These are phyloP conservation scores for Nannochloropsis salina DNA, from an alignment of 108 stramenopile species.

Conservation along the genomic window DNA sequence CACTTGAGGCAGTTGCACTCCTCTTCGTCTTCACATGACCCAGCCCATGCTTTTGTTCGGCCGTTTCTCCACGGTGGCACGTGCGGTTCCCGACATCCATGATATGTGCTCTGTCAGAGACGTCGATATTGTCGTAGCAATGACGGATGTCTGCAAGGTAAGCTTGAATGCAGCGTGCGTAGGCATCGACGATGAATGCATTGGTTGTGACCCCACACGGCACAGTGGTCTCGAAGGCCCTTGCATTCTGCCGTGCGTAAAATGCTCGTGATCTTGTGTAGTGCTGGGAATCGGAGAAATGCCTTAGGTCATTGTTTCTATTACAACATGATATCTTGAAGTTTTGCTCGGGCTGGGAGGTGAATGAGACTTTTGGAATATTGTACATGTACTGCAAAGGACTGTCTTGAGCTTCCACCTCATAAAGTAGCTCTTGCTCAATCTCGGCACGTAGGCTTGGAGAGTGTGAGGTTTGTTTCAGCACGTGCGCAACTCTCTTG, in stretches of 20 bases:
- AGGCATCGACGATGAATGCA: conserved; percentile 13
- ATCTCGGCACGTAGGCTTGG: conserved; percentile 7
- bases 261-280: background rate
- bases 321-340: background rate
- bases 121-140: background rate
- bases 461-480: background rate
- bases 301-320: conserved; percentile 5
- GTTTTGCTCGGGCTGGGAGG: background rate
- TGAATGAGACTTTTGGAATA: background rate
- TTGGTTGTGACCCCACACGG: background rate
- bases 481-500: background rate
- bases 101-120: too few species aligned
- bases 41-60: background rate
- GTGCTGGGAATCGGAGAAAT: conserved; percentile 19
- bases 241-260: conserved; percentile 5
- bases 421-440: background rate
- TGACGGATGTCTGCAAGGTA: background rate
- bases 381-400: background rate
- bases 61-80: background rate
- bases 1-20: background rate
- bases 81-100: background rate
- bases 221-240: conserved; percentile 6
- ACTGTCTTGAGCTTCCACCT: background rate
- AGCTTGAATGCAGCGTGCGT: conserved; percentile 3
- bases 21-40: background rate